phyloP scores from a whole-genome alignment of 1,284 basidiomycete species.

The Taiwanofungus camphoratus region DNA sequence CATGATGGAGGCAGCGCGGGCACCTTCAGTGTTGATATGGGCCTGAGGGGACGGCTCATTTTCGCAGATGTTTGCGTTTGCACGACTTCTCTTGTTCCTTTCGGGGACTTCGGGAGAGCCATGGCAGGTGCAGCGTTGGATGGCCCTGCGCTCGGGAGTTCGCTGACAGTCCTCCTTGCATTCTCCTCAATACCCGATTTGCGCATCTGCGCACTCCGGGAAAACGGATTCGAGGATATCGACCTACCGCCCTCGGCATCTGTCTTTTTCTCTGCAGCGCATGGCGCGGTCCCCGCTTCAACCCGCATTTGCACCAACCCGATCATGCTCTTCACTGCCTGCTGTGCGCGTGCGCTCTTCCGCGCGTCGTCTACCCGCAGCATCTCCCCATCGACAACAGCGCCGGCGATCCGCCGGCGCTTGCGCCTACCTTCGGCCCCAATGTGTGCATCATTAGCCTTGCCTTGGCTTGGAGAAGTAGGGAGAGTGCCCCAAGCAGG shows the following conservation, averaged over 20 bases:
- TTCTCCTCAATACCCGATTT: no score
- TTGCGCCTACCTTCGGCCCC: not conserved
- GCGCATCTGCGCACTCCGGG: not conserved
- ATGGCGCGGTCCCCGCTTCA: not conserved
- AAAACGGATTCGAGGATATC: conserved; percentile 4
- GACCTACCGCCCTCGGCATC: not conserved
- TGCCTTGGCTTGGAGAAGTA: not conserved
- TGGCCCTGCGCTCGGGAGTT: no score
- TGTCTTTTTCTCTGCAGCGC: not conserved
- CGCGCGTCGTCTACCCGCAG: conserved; percentile 9
- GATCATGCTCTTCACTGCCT: conserved; percentile 12
- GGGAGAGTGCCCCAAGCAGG: conserved; percentile 33
- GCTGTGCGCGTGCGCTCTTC: conserved; percentile 10
- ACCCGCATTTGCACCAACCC: conserved; percentile 13
- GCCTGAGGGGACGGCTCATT: not conserved
- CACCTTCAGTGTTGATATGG: not conserved
- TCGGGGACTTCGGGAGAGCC: no score
- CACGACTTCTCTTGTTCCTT: no score
- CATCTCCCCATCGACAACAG: conserved; percentile 1
- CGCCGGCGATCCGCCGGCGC: conserved; percentile 4
- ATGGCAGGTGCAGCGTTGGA: no score
- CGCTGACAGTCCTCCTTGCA: no score
- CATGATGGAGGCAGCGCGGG: conserved; percentile 3
- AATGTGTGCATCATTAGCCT: not conserved
- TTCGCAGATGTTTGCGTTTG: conserved; percentile 8